Evolutionary conservation across 2,329 filamentous ascomycete species (phyloP).

Genomic region (Sclerotinia subarctica): DNA sequence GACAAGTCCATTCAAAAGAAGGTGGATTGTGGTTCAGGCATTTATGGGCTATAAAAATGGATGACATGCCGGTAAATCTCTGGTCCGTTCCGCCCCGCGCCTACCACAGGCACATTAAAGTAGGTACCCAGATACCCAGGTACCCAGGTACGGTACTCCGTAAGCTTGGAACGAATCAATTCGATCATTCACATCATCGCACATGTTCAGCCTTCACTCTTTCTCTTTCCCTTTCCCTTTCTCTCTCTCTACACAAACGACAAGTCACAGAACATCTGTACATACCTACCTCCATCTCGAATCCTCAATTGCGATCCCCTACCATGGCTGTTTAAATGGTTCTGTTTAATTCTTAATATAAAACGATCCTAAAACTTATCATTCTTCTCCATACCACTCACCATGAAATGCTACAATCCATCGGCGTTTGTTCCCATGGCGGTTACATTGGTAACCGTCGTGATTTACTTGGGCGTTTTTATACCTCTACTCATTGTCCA

Average conservation of each 20-base stretch:
- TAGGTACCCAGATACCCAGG: not conserved
- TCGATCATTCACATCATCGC: not conserved
- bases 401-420: conserved; percentile 46
- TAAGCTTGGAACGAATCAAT: conserved; percentile 3
- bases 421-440: conserved; percentile 77
- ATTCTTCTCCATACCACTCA: conserved; percentile 7
- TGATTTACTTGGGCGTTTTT: conserved; percentile 74
- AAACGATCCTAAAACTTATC: not conserved
- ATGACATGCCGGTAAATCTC: not conserved
- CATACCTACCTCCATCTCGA: not conserved
- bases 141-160: no score
- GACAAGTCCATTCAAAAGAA: no score
- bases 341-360: not conserved
- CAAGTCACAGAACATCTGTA: not conserved
- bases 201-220: not conserved
- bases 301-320: not conserved
- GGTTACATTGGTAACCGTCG: conserved; percentile 75
- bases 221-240: no score
- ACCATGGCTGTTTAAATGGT: conserved; percentile 10
- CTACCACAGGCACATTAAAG: not conserved
- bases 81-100: conserved; percentile 4
- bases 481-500: conserved; percentile 71
- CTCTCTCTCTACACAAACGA: not conserved
- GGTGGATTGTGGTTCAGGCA: not conserved
- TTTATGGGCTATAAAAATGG: not conserved